phyloP scores from a whole-genome alignment of 1,139 yeast genomes.

The Candida anutae region DNA sequence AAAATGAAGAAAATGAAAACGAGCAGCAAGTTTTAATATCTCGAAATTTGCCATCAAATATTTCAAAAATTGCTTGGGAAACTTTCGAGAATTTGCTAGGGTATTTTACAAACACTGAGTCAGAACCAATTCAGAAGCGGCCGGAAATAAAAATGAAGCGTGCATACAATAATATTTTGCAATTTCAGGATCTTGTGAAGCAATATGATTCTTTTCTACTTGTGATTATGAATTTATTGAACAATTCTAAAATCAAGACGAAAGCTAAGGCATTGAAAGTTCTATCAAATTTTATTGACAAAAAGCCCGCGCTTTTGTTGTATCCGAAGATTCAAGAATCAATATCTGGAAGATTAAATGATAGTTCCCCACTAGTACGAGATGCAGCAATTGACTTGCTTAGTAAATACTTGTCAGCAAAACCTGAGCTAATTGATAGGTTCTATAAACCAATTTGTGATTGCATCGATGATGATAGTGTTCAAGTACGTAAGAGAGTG shows the following conservation, averaged over 20 bases:
- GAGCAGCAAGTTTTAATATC: no score
- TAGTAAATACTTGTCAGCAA: conserved; percentile 38
- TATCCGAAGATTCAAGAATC: conserved; percentile 45
- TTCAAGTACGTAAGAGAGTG: conserved; percentile 58
- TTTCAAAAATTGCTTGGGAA: background rate
- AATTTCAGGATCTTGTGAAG: conserved; percentile 25
- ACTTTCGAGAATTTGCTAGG: conserved; percentile 4
- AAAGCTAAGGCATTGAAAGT: conserved; percentile 61
- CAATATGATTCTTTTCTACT: conserved; percentile 48
- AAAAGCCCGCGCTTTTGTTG: conserved; percentile 43
- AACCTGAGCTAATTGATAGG: conserved; percentile 37
- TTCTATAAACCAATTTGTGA: conserved; percentile 46
- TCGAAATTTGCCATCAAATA: no score
- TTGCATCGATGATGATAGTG: conserved; percentile 50
- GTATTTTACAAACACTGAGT: conserved; percentile 5
- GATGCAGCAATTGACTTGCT: conserved; percentile 70
- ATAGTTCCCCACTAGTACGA: conserved; percentile 62
- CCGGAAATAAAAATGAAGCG: background rate
- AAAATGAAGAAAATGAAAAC: background rate
- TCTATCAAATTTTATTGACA: conserved; percentile 36
- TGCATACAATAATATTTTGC: conserved; percentile 8
- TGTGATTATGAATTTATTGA: conserved; percentile 40
- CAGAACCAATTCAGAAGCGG: no score
- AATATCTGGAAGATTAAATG: conserved; percentile 45
- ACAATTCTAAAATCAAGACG: conserved; percentile 48